phyloP scores from a whole-genome alignment of 106 monocot genomes.

The Dendrobium officinale region DNA sequence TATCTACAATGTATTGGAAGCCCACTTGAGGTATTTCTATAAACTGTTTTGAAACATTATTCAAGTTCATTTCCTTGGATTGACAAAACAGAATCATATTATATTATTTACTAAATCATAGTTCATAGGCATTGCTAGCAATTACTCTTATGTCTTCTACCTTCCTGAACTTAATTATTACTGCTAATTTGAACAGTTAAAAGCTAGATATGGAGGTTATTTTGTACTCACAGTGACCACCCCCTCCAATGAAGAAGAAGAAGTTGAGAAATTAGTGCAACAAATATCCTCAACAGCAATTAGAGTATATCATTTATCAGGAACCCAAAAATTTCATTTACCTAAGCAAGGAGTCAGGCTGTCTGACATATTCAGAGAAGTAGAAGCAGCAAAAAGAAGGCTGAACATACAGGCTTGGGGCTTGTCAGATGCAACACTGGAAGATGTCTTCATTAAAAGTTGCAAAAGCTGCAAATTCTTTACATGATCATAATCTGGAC shows the following conservation, averaged over 20 bases:
- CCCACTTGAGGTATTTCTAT: slow-evolving; percentile 17
- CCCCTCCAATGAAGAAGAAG: slow-evolving; percentile 15
- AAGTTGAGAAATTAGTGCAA: slow-evolving; percentile 26
- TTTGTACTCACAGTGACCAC: slow-evolving; percentile 43
- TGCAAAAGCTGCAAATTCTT: slow-evolving; percentile 15
- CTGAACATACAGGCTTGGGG: slow-evolving; percentile 27
- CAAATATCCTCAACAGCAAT: slow-evolving; percentile 22
- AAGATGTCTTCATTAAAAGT: slow-evolving; percentile 50
- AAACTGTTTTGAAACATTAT: background rate
- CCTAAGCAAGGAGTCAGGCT: slow-evolving; percentile 33
- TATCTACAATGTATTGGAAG: slow-evolving; percentile 24
- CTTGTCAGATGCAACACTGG: slow-evolving; percentile 27
- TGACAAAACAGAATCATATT: too few relatives aligned
- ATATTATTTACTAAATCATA: too few relatives aligned
- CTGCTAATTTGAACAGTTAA: slow-evolving; percentile 18
- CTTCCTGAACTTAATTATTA: too few relatives aligned
- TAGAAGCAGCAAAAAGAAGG: slow-evolving; percentile 12
- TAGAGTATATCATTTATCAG: slow-evolving; percentile 26
- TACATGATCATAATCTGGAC: background rate
- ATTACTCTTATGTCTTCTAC: too few relatives aligned
- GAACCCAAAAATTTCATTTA: slow-evolving; percentile 36
- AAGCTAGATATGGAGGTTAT: slow-evolving; percentile 42
- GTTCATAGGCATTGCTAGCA: too few relatives aligned
- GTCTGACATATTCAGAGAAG: slow-evolving; percentile 24
- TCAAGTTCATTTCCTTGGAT: background rate